Conservation (phyloP, 2,329 filamentous ascomycete species). For the Microcera coccophila region DNA sequence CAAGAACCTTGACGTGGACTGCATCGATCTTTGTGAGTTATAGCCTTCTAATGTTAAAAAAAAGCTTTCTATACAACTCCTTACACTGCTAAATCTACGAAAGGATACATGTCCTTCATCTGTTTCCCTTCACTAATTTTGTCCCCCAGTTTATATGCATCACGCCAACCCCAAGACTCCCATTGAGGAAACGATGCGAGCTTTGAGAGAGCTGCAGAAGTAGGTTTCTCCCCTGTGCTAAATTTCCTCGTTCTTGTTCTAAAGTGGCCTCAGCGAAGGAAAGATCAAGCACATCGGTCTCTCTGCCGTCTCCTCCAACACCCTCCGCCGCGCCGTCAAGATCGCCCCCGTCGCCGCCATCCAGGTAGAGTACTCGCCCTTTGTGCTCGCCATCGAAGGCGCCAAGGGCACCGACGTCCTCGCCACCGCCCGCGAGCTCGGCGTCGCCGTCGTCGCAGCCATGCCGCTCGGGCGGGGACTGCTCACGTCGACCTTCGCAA, state of each 20-base stretch:
- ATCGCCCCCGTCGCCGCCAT: conserved; percentile 46
- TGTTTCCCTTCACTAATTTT: no score
- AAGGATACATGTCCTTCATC: no score
- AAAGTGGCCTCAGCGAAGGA: conserved; percentile 35
- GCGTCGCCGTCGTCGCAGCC: conserved; percentile 51
- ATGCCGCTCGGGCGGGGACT: conserved; percentile 56
- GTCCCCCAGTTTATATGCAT: conserved; percentile 7
- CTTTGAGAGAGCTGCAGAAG: conserved; percentile 40
- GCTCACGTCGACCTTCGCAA: conserved; percentile 35
- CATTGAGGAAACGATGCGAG: conserved; percentile 43
- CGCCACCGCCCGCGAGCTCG: conserved; percentile 51
- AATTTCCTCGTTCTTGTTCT: background rate
- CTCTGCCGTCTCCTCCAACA: conserved; percentile 41
- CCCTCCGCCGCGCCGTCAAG: conserved; percentile 47
- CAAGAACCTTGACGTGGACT: conserved; percentile 41
- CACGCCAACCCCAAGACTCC: conserved; percentile 27
- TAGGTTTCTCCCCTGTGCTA: conserved; percentile 3
- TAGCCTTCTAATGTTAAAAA: no score
- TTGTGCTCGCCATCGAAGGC: conserved; percentile 56
- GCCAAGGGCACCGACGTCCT: conserved; percentile 41
- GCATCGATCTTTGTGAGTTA: conserved; percentile 47
- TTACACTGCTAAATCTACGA: no score
- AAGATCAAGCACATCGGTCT: conserved; percentile 53
- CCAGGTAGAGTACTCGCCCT: conserved; percentile 52
- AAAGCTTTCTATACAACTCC: no score